Evolutionary conservation across 306 rosid species (phyloP).

Genomic region (Quercus gilva): DNA sequence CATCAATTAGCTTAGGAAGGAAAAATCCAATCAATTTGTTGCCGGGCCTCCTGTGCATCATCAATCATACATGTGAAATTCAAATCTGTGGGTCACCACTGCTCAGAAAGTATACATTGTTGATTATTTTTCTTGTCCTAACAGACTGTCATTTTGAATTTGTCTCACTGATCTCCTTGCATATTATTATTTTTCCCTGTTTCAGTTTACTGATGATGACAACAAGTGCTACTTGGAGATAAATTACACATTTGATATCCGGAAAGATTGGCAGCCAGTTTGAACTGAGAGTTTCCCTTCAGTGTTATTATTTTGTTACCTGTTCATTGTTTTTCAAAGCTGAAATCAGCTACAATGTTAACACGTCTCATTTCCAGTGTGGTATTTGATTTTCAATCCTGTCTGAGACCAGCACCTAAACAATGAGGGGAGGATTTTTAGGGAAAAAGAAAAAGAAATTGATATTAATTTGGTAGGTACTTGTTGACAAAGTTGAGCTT

Average conservation of each 20-base stretch:
- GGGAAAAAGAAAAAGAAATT: constrained; percentile 8
- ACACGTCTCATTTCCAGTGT: constrained; percentile 33
- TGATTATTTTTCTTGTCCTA: background rate
- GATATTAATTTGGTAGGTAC: constrained; percentile 37
- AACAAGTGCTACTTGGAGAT: constrained; percentile 90
- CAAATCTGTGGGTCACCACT: constrained; percentile 31
- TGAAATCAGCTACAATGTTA: constrained; percentile 40
- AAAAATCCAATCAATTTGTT: constrained; percentile 32
- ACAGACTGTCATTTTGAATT: background rate
- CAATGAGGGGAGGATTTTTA: constrained; percentile 49
- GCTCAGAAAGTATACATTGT: background rate
- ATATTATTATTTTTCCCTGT: background rate
- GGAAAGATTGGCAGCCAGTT: constrained; percentile 65
- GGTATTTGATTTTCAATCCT: constrained; percentile 30
- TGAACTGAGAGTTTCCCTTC: constrained; percentile 20
- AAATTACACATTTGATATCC: constrained; percentile 79
- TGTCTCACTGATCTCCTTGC: background rate
- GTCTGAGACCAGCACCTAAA: constrained; percentile 41
- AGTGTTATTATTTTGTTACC: constrained; percentile 14
- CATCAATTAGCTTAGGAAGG: constrained; percentile 20
- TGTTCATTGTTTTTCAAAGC: constrained; percentile 35
- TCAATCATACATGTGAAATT: constrained; percentile 25
- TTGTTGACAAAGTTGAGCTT: constrained; percentile 42
- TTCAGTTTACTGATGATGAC: constrained; percentile 86
- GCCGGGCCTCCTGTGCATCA: constrained; percentile 28